Evolutionary conservation across 345 rosid genomes (phyloP), one percentile per base, ranked within the genome.

Genomic region (Noccaea caerulescens): DNA sequence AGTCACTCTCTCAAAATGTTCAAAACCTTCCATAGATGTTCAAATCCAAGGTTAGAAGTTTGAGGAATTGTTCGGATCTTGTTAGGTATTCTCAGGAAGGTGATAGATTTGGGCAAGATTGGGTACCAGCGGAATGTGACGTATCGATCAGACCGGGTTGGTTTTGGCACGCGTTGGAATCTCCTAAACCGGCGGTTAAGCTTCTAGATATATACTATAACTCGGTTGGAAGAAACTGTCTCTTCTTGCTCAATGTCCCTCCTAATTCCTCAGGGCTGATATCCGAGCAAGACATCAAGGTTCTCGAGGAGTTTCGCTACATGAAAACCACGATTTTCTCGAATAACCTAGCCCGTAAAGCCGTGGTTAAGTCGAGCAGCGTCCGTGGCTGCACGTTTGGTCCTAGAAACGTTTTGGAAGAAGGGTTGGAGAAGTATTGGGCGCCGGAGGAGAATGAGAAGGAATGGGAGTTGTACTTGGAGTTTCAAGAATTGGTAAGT

Each of bases 111-210:
- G 97, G 97, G 42, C 80, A 78, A 32, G 93, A 91, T 73, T 91
- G 97, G 96, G 88, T 93, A 42, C 94, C 97, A 23, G 85, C 90
- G 7, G 98, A 93, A 68, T 91, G 98, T 49, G 97, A 88, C 78
- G 97, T 93, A 58, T 93, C 92, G 18, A 91, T 93, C 63, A 72
- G 96, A 66, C 91, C 84, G 1, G 96, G 98, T 53, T 91, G 97
- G 98, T 93, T 93, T 81, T 91, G 98, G 98, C 98, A 91, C 60
- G 84, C 85, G 8, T 81, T 80, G n/a, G 91, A 93, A 76, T 73
- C 69, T 46, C 97, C 96, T 27, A 93, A 91, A 77, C 85, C 92
- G 4, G 89, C 89, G 10, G 46, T 71, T 58, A 39, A 83, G 66
- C 96, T 93, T 70, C 86, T 91, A 3, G 86, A 88, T 44, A 78